phyloP scores from a whole-genome alignment of 129 eudicot genomes.

The Flaveria trinervia region DNA sequence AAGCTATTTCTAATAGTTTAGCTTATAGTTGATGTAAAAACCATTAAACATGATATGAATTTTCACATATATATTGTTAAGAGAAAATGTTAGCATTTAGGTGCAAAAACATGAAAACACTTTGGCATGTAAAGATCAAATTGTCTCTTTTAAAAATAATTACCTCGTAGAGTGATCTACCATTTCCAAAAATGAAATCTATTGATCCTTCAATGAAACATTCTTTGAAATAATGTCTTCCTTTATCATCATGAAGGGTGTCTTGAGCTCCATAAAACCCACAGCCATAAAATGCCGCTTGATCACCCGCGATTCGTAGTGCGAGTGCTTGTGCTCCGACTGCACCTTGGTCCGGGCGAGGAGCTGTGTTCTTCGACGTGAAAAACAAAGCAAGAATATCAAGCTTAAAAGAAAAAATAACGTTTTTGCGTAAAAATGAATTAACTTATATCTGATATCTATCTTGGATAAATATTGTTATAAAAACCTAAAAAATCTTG shows the following conservation, averaged over 20 bases:
- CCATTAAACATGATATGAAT: too few relatives aligned
- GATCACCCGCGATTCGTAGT: constrained; percentile 61
- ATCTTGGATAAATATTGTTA: not conserved
- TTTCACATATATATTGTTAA: too few relatives aligned
- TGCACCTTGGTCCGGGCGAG: constrained; percentile 64
- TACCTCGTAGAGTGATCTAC: constrained; percentile 84
- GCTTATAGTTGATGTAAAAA: too few relatives aligned
- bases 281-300: constrained; percentile 82
- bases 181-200: constrained; percentile 83
- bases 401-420: not conserved
- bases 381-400: not conserved
- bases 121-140: not conserved
- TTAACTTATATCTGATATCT: not conserved
- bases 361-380: constrained; percentile 73
- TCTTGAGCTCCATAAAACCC: constrained; percentile 90
- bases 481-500: too few relatives aligned
- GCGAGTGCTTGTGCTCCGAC: constrained; percentile 85
- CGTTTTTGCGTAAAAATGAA: not conserved
- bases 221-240: constrained; percentile 81
- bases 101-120: too few relatives aligned
- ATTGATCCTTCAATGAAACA: constrained; percentile 89
- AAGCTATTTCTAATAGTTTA: too few relatives aligned
- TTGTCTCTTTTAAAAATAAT: not conserved
- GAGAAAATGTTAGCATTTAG: too few relatives aligned
- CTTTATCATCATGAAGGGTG: constrained; percentile 74